These are phyloP conservation scores for Aquilaria sinensis DNA, from an alignment of 345 rosid species.

Conservation along the genomic window DNA sequence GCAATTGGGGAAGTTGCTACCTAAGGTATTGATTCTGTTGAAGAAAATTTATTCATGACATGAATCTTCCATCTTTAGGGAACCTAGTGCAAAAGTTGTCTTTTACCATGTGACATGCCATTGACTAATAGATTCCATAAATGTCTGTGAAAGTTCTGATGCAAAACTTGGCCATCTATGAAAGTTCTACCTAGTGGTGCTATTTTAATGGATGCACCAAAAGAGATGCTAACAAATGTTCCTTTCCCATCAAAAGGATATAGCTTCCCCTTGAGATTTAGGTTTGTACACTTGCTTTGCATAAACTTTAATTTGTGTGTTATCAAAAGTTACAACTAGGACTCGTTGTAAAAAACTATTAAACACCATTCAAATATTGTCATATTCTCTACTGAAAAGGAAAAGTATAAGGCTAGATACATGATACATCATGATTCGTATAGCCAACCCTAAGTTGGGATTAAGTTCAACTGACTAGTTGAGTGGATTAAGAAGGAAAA, in stretches of 20 bases:
- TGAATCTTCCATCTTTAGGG: conserved; percentile 1
- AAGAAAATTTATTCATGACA: not conserved
- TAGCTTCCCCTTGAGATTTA: conserved; percentile 63
- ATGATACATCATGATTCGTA: too few relatives aligned
- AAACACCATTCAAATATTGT: too few relatives aligned
- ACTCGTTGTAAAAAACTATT: too few relatives aligned
- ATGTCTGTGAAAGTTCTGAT: conserved; percentile 41
- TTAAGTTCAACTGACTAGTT: too few relatives aligned
- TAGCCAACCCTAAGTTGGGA: too few relatives aligned
- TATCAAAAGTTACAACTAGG: too few relatives aligned
- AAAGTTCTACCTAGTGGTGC: conserved; percentile 52
- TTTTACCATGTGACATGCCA: conserved; percentile 4
- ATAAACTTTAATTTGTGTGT: not conserved
- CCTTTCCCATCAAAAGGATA: conserved; percentile 73
- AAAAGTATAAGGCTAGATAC: too few relatives aligned
- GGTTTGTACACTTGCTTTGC: conserved; percentile 32
- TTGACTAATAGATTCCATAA: not conserved
- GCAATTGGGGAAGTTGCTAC: conserved; percentile 67
- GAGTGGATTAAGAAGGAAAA: too few relatives aligned
- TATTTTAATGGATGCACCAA: conserved; percentile 60
- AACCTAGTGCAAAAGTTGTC: not conserved
- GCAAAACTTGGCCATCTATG: conserved; percentile 57
- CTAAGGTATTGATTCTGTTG: conserved; percentile 34
- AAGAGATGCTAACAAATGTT: conserved; percentile 65
- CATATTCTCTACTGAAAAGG: too few relatives aligned